These are phyloP conservation scores for Cardamine resedifolia DNA, from an alignment of 345 rosid genomes.

Conservation along the genomic window DNA sequence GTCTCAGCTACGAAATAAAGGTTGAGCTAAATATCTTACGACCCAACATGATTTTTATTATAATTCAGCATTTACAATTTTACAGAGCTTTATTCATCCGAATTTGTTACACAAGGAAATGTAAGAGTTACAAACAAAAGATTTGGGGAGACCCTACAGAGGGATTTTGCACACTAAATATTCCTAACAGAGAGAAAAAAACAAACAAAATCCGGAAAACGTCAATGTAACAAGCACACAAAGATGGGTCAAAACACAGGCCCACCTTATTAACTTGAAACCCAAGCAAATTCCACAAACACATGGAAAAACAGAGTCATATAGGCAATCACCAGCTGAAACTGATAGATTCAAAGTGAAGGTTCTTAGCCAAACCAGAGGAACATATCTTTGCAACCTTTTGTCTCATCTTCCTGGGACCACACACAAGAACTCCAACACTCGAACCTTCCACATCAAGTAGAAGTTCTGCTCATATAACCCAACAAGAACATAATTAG, in stretches of 20 bases:
- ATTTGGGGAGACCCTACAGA: background rate
- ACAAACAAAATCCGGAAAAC: background rate
- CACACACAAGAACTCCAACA: slow-evolving; percentile 73
- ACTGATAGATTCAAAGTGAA: slow-evolving; percentile 79
- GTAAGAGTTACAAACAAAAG: slow-evolving; percentile 13
- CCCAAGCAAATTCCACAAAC: background rate
- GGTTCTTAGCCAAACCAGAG: slow-evolving; percentile 53
- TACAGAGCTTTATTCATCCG: slow-evolving; percentile 14
- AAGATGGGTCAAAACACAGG: slow-evolving; percentile 14
- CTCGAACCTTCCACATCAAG: slow-evolving; percentile 53
- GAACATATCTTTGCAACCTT: slow-evolving; percentile 68
- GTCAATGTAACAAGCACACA: slow-evolving; percentile 21
- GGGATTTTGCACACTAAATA: background rate
- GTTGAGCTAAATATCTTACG: background rate
- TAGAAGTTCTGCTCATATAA: slow-evolving; percentile 48
- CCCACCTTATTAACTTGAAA: slow-evolving; percentile 16
- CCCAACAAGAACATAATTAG: slow-evolving; percentile 1
- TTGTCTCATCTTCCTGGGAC: slow-evolving; percentile 74
- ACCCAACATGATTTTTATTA: slow-evolving; percentile 1
- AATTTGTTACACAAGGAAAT: background rate
- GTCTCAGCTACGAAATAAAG: background rate
- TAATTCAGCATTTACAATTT: slow-evolving; percentile 18
- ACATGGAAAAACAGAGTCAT: slow-evolving; percentile 1
- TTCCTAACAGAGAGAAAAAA: background rate
- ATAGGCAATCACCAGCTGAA: slow-evolving; percentile 64